Evolutionary conservation across 306 rosid species (phyloP), one percentile per base, ranked within the genome.

Genomic region (Cucurbita maxima): DNA sequence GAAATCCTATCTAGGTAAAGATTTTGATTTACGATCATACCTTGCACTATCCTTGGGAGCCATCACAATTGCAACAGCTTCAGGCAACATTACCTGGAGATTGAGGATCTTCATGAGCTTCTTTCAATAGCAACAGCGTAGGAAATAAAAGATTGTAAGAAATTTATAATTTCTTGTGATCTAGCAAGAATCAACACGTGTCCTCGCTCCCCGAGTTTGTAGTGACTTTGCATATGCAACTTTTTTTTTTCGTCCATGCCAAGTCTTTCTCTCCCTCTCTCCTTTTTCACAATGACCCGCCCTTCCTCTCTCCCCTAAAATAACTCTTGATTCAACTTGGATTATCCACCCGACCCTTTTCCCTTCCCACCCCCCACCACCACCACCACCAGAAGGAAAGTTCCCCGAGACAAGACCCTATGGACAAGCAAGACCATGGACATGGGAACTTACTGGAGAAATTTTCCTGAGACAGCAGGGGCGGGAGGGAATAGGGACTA

Each of bases 31-130:
- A 47, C 2, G 44, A 66, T 60, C 86, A 83, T 85, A 94, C 96
- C 88, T 90, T 22, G 90, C 71, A 73, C 83, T 82, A 81, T 89
- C 98, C 75, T 20, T 80, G 48, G 98, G 98, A 6, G 98, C 98
- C 98, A 94, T 94, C 81, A 94, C 97, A 79, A 94, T 90, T 37
- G 98, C 98, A 64, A 94, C 97, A 72, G 98, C 58, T 85, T 94
- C 98, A 4, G 97, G 98, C 88, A 90, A 83, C 98, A 94, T 94
- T 77, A 90, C 89, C 98, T 94, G 79, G 55, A 77, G 56, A 79
- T 75, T 62, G 54, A 59, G 76, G 2, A 73, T 74, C 16, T 58
- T 45, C 8, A 16, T 74, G 19, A 58, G 77, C 41, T 58, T n/a
- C n/a, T n/a, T n/a, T 58, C 69, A 62, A 20, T 61, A 72, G 73